Evolutionary conservation across 495 filamentous ascomycete species (phyloP), one percentile per base, ranked within the genome.

Genomic region (Parathielavia appendiculata): DNA sequence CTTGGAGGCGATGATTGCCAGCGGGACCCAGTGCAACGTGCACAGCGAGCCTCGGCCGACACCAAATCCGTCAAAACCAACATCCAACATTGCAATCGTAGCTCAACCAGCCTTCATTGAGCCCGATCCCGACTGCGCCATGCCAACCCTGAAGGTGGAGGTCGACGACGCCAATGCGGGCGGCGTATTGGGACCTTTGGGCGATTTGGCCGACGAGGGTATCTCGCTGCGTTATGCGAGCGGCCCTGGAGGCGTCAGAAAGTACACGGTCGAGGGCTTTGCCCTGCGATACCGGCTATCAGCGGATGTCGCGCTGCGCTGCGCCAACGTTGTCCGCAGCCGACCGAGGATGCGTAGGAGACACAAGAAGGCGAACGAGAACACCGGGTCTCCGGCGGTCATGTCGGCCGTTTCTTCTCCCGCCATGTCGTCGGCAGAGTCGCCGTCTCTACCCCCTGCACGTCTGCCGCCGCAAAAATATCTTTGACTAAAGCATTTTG

Each of bases 291-390:
- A 73, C 45, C 69, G 71, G 40, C 63, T 74, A 19, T 74, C 75
- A 0, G 47, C 68, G 9, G 75, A 78, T 45, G 73, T 69, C 16
- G 76, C 74, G 20, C 51, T 72, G 51, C 62, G 70, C 32, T 77
- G 74, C 48, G 69, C 68, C 39, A 75, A 75, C 35, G 70, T 77
- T 61, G 73, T 71, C 43, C 69, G 65, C 60, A 75, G 58, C 43
- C 63, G 67, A 39, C 74, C 74, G 32, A 66, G 75, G 41, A 76
- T 78, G 76, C 70, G 76, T 2, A 71, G 64, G 58, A 70, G 75
- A 14, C 6, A 19, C 35, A 71, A 64, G 54, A 23, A 52, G 20
- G 54, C 57, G 22, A 36, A 52, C 14, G 46, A 57, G 13, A 68
- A 60, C 56, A 32, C 58, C 10, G 43, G 44, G 26, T 50, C 64